A percentile compares a stretch with the other conserved stretches of the same genome.
phyloP scores from a whole-genome alignment of 257 asterid species.

The Ilex asprella region DNA sequence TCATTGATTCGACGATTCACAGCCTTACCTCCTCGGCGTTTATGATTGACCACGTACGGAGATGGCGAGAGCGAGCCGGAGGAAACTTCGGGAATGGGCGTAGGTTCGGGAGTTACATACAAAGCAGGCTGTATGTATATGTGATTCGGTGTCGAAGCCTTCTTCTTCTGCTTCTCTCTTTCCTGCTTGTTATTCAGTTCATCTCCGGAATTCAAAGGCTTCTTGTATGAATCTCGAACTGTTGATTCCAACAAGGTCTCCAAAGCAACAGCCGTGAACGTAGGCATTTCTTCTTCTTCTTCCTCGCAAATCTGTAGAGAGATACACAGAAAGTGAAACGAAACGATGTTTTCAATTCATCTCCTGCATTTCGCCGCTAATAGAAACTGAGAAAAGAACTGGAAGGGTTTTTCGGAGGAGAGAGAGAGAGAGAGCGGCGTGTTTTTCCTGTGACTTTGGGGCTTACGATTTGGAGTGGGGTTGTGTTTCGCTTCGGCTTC shows the following conservation, averaged over 20 bases:
- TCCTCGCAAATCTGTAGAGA: too few relatives aligned
- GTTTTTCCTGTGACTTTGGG: too few relatives aligned
- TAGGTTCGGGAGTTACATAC: conserved; percentile 65
- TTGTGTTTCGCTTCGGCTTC: too few relatives aligned
- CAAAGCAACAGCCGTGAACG: conserved; percentile 41
- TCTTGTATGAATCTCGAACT: conserved; percentile 33
- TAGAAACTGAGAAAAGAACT: too few relatives aligned
- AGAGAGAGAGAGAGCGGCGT: too few relatives aligned
- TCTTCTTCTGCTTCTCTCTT: conserved; percentile 1
- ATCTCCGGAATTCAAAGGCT: conserved; percentile 8
- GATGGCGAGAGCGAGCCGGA: conserved; percentile 53
- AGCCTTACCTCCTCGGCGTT: conserved; percentile 49
- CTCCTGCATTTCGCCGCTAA: too few relatives aligned
- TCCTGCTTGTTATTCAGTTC: neutral
- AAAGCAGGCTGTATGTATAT: conserved; percentile 66
- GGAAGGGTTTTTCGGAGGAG: too few relatives aligned
- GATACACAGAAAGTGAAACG: neutral
- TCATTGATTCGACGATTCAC: conserved; percentile 19
- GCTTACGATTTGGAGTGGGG: too few relatives aligned
- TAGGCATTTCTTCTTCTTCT: conserved; percentile 33
- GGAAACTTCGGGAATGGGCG: conserved; percentile 49
- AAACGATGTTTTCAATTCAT: too few relatives aligned
- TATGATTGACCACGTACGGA: conserved; percentile 69
- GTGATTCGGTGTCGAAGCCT: conserved; percentile 34
- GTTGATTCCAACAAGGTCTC: conserved; percentile 54